These are phyloP conservation scores for Perkinsus marinus DNA, from an alignment of 169 alveolate genomes.

Conservation along the genomic window DNA sequence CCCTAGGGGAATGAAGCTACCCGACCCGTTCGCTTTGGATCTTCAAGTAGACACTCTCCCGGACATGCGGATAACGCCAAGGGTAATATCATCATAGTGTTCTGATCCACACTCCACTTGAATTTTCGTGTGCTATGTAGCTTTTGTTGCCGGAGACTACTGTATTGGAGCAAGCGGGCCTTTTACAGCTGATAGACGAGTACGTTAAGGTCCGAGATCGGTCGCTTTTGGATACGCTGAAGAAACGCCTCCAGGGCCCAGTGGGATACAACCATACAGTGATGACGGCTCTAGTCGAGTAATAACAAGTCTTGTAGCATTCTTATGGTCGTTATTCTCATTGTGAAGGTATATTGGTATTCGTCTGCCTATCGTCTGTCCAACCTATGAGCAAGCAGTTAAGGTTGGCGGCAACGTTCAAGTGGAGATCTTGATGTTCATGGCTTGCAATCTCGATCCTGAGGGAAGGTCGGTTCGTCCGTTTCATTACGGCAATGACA, in stretches of 20 bases:
- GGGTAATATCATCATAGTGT: slow-evolving; percentile 4
- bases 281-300: neutral
- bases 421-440: slow-evolving; percentile 43
- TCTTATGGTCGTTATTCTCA: neutral
- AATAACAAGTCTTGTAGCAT: neutral
- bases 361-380: neutral
- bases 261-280: neutral
- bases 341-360: neutral
- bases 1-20: slow-evolving; percentile 76
- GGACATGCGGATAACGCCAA: slow-evolving; percentile 65
- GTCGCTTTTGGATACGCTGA: neutral
- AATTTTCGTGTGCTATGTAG: no score
- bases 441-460: slow-evolving; percentile 48
- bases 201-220: neutral
- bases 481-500: neutral
- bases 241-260: neutral
- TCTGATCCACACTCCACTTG: no score
- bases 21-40: slow-evolving; percentile 75
- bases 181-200: neutral
- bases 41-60: slow-evolving; percentile 72
- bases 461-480: slow-evolving; percentile 44
- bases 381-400: neutral
- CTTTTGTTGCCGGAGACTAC: neutral
- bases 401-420: neutral
- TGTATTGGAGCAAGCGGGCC: neutral